Evolutionary conservation across 2,329 filamentous ascomycete genomes (phyloP).

Genomic region (Penicillium sp.): DNA sequence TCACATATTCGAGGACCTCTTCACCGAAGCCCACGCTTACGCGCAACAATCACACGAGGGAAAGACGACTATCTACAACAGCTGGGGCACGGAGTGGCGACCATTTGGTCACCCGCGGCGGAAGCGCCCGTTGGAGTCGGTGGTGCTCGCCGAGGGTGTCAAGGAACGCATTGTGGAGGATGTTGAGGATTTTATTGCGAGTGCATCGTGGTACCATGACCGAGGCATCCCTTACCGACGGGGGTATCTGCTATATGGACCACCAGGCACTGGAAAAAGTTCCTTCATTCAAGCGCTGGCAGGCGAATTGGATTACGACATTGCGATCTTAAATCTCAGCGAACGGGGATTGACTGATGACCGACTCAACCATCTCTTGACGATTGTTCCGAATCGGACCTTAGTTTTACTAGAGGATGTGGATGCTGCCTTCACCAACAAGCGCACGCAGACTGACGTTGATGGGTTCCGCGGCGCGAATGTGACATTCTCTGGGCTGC

Average conservation of each 20-base stretch:
- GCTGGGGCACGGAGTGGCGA: slow-evolving; percentile 77
- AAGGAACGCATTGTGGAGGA: slow-evolving; percentile 75
- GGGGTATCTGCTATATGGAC: slow-evolving; percentile 82
- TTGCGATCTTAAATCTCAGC: slow-evolving; percentile 86
- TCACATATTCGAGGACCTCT: slow-evolving; percentile 83
- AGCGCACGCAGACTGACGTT: slow-evolving; percentile 61
- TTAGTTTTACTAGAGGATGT: slow-evolving; percentile 83
- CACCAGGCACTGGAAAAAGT: slow-evolving; percentile 86
- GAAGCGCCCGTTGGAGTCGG: slow-evolving; percentile 81
- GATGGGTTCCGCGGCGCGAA: slow-evolving; percentile 83
- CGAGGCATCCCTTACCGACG: slow-evolving; percentile 89
- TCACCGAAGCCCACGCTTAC: slow-evolving; percentile 75
- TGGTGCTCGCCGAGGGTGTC: slow-evolving; percentile 76
- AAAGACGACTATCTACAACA: slow-evolving; percentile 86
- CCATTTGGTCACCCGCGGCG: slow-evolving; percentile 75
- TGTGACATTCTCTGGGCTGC: slow-evolving; percentile 86
- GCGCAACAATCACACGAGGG: slow-evolving; percentile 77
- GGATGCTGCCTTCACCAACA: slow-evolving; percentile 82
- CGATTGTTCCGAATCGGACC: slow-evolving; percentile 75
- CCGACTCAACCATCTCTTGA: slow-evolving; percentile 75
- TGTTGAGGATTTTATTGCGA: slow-evolving; percentile 71
- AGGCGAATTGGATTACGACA: slow-evolving; percentile 85
- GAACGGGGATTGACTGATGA: slow-evolving; percentile 86
- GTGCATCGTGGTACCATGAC: slow-evolving; percentile 83
- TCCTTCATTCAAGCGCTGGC: slow-evolving; percentile 95